phyloP scores from a whole-genome alignment of 768 basidiomycete species.

The Botryobasidium botryosum region DNA sequence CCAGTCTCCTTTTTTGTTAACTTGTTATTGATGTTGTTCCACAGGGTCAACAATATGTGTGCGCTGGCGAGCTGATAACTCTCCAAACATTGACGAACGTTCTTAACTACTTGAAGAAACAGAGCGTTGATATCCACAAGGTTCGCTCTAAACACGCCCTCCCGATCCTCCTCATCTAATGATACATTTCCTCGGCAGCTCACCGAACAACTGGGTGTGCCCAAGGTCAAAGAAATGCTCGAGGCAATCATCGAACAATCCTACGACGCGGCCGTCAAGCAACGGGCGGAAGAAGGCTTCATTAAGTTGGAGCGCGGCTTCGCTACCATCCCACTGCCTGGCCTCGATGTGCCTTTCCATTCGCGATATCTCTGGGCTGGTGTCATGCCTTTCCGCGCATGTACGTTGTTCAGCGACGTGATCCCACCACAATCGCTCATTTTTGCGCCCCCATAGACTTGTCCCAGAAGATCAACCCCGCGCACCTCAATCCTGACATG shows the following conservation, averaged over 20 bases:
- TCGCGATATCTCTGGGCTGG: constrained; percentile 98
- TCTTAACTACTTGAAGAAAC: constrained; percentile 86
- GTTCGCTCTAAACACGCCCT: constrained; percentile 23
- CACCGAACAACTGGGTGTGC: constrained; percentile 71
- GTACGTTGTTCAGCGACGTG: constrained; percentile 30
- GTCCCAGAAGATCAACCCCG: constrained; percentile 92
- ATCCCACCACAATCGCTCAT: background rate
- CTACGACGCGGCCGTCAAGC: constrained; percentile 53
- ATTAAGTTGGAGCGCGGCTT: constrained; percentile 95
- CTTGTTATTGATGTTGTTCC: constrained; percentile 7
- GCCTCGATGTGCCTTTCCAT: constrained; percentile 99
- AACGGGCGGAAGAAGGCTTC: constrained; percentile 65
- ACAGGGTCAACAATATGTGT: constrained; percentile 98
- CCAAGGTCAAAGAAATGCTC: constrained; percentile 94
- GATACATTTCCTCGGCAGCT: constrained; percentile 33
- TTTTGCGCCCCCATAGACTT: constrained; percentile 37
- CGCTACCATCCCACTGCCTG: constrained; percentile 86
- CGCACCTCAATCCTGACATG: constrained; percentile 85
- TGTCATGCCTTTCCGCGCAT: constrained; percentile 92
- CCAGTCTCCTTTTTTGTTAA: background rate
- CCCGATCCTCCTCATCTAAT: background rate
- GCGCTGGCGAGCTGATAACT: constrained; percentile 88
- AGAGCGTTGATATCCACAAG: constrained; percentile 88
- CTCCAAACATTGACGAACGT: constrained; percentile 91
- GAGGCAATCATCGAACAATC: constrained; percentile 78